phyloP scores from a whole-genome alignment of 148 eudicot genomes.

The Vaccinium myrtillus region DNA sequence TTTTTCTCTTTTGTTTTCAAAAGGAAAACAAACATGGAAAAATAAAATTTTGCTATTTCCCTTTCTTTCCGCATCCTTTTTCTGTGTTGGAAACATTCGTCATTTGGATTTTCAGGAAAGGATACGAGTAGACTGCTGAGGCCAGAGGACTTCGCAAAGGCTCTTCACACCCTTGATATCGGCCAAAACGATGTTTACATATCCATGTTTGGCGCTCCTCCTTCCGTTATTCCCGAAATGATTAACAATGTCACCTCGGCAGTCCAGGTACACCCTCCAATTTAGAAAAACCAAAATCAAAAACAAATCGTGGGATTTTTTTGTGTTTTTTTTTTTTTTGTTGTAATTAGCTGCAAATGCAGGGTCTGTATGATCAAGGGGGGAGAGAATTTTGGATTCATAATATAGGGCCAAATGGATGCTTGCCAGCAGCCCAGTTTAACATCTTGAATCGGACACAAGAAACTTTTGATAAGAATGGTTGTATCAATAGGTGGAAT shows the following conservation, averaged over 20 bases:
- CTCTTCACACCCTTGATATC: slow-evolving; percentile 24
- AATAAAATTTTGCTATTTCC: no score
- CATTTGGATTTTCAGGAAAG: not conserved
- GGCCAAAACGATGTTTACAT: slow-evolving; percentile 27
- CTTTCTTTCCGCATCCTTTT: no score
- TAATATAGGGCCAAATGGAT: slow-evolving; percentile 36
- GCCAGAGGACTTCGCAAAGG: slow-evolving; percentile 21
- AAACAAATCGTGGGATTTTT: no score
- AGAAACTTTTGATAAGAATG: slow-evolving; percentile 20
- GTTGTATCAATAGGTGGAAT: slow-evolving; percentile 31
- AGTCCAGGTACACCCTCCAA: not conserved
- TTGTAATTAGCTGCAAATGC: not conserved
- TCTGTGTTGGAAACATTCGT: no score
- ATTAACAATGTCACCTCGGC: not conserved
- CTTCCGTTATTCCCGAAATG: not conserved
- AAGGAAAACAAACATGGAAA: not conserved
- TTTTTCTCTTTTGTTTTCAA: not conserved
- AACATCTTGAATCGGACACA: not conserved
- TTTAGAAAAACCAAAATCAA: not conserved
- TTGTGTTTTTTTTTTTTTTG: no score
- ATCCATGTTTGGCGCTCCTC: not conserved
- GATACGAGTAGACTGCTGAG: slow-evolving; percentile 9
- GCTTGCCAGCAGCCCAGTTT: slow-evolving; percentile 20
- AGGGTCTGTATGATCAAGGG: slow-evolving; percentile 32
- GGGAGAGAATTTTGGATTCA: slow-evolving; percentile 38